Evolutionary conservation across 164 flowering plant species (phyloP).

Genomic region (Vitis labrusca): DNA sequence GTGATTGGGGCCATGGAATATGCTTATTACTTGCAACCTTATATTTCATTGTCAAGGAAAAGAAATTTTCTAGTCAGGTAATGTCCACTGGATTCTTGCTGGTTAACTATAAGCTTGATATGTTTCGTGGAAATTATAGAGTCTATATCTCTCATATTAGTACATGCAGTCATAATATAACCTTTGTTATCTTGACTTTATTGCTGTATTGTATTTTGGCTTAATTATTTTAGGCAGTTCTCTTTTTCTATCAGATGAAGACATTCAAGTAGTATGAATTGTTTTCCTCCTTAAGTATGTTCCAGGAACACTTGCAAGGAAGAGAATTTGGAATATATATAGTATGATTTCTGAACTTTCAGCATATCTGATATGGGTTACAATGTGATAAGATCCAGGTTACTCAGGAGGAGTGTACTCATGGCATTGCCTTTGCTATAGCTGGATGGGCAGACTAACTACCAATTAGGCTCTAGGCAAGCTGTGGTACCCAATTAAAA

Average conservation of each 20-base stretch:
- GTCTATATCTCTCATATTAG: too few species aligned
- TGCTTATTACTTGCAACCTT: conserved; percentile 70
- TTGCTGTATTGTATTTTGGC: too few species aligned
- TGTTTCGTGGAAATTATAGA: too few species aligned
- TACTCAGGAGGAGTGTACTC: neutral
- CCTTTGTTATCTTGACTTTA: too few species aligned
- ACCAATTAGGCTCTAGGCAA: neutral
- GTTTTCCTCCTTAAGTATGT: neutral
- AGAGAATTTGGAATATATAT: neutral
- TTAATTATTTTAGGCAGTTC: too few species aligned
- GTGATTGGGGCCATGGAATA: conserved; percentile 95
- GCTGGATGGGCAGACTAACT: neutral
- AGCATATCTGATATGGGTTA: neutral
- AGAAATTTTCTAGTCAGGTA: conserved; percentile 71
- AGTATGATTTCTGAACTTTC: neutral
- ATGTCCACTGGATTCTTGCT: neutral
- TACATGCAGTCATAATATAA: too few species aligned
- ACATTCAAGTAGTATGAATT: neutral
- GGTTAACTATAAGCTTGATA: neutral
- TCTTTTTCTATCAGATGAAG: neutral
- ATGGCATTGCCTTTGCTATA: neutral
- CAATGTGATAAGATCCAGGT: neutral
- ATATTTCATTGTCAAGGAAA: conserved; percentile 58
- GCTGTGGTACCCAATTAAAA: neutral
- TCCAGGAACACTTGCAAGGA: too few species aligned